phyloP scores from a whole-genome alignment of 2,329 filamentous ascomycete genomes.

The Ascochyta lentis region DNA sequence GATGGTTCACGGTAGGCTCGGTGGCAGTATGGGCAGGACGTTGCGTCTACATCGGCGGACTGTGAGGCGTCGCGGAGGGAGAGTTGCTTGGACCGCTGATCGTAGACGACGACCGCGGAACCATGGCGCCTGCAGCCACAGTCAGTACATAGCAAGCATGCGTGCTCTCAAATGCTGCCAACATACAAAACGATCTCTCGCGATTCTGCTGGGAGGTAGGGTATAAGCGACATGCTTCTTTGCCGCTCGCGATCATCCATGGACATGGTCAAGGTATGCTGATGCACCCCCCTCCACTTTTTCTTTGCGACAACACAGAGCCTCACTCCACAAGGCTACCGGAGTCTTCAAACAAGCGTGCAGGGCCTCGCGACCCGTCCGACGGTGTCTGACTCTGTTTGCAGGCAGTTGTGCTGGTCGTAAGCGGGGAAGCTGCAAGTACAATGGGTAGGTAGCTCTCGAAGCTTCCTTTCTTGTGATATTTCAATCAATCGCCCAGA shows the following conservation, averaged over 20 bases:
- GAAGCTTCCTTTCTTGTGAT: constrained; percentile 3
- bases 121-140: constrained; percentile 75
- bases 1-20: constrained; percentile 66
- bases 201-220: constrained; percentile 75
- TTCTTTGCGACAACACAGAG: constrained; percentile 13
- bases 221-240: constrained; percentile 71
- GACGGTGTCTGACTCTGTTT: neutral
- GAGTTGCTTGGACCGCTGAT: constrained; percentile 82
- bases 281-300: constrained; percentile 13
- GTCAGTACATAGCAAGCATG: constrained; percentile 19
- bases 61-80: constrained; percentile 73
- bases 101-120: constrained; percentile 90
- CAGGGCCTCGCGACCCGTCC: constrained; percentile 10
- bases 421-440: constrained; percentile 33
- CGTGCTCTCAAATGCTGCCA: neutral
- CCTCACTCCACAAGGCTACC: constrained; percentile 9
- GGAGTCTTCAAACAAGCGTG: neutral
- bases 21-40: constrained; percentile 90
- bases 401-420: constrained; percentile 7
- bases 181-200: constrained; percentile 82
- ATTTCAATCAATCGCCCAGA: constrained; percentile 28
- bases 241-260: constrained; percentile 44
- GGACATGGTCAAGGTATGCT: constrained; percentile 4
- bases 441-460: constrained; percentile 1
- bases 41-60: constrained; percentile 60